Evolutionary conservation across 2,329 filamentous ascomycete genomes (phyloP), one percentile per base, ranked within the genome.

Genomic region (Botrytis galanthina): DNA sequence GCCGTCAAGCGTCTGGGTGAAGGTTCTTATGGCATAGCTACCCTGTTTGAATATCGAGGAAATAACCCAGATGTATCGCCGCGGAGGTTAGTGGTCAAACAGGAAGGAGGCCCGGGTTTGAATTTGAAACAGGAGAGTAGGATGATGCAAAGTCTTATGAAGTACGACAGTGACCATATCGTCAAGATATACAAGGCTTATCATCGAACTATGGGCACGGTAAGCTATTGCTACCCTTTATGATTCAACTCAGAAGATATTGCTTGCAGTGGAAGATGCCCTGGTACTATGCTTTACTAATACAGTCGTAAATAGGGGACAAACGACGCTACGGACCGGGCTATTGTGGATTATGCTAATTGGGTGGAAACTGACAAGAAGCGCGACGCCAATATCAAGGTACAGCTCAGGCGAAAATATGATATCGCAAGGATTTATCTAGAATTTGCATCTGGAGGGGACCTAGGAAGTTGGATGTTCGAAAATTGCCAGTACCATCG

Each of bases 181-280:
- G 42, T 71, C 20, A 64, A 71, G 57, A 66, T 71, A 22, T 71
- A 71, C 3, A 51, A 6, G 22, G 69, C 69, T 20, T 71, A 66
- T 10, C 69, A 71, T 66, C 69, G 69, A 7, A 64, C 69, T 35
- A 39, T 51, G 59, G 69, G 59, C 6, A 22, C 20, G 16, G 69
- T 71, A 35, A 42, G 59, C 39, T 37, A 63, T 51, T 51, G 26
- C 32, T 32, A 35, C 42, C 32, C 2, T 35, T 16, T 8, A 67
- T n/a, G 26, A 32, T 42, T 1, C 35, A 29, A 9, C 48, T 57
- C 26, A 14, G 39, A 9, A 32, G 48, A 39, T 16, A 22, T n/a
- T 16, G 16, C 29, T 22, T 63, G n/a, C 61, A 32, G 4, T 2
- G 1, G 20, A 12, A 26, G n/a, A 6, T 20, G 18, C 2, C 7